These are phyloP conservation scores for Cyclanthera cordifolia DNA, from an alignment of 306 rosid genomes.

Conservation along the genomic window DNA sequence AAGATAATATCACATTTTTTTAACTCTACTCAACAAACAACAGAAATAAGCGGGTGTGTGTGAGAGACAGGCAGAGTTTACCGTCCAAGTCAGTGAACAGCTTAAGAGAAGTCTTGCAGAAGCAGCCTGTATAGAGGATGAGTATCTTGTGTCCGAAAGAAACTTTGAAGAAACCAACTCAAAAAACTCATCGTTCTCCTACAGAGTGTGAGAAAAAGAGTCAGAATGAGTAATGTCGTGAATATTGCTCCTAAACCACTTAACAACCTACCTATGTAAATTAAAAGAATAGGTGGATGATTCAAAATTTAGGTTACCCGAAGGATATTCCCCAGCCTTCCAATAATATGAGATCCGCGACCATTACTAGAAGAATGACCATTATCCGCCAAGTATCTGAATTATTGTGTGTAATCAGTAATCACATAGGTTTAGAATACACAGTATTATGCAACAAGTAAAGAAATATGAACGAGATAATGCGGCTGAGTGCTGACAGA, in stretches of 20 bases:
- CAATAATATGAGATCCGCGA: constrained; percentile 69
- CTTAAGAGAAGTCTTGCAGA: constrained; percentile 58
- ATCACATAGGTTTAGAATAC: neutral
- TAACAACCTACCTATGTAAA: neutral
- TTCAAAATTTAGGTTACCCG: constrained; percentile 41
- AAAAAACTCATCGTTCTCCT: constrained; percentile 91
- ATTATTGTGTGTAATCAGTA: constrained; percentile 13
- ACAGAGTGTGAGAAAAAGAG: neutral
- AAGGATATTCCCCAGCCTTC: constrained; percentile 66
- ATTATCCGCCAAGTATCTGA: constrained; percentile 81
- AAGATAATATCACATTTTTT: constrained; percentile 16
- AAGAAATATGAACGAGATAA: neutral
- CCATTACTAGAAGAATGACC: constrained; percentile 60
- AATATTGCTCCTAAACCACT: neutral
- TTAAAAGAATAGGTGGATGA: no score
- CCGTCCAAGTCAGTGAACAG: constrained; percentile 81
- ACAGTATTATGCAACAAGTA: neutral
- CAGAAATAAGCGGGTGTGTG: neutral
- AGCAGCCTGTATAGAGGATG: constrained; percentile 63
- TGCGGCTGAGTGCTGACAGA: no score
- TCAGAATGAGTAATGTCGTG: neutral
- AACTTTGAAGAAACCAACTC: constrained; percentile 79
- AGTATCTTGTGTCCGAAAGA: constrained; percentile 57
- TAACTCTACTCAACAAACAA: neutral
- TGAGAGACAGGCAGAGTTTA: constrained; percentile 20